Evolutionary conservation across 192 early-diverging fungal genomes (phyloP).

Genomic region (Mortierella alpina): DNA sequence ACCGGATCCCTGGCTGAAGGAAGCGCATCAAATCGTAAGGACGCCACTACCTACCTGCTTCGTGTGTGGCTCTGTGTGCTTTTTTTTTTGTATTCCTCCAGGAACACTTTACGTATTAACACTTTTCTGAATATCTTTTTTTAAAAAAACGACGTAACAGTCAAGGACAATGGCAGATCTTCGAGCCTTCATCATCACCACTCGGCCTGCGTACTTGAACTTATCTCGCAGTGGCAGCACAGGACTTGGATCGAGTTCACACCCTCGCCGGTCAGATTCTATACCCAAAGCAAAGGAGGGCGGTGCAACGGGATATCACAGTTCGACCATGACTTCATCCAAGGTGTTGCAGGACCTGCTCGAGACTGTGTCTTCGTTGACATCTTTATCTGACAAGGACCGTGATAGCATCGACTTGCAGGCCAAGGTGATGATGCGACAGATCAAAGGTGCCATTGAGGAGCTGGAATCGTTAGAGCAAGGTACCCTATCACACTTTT

Average conservation of each 20-base stretch:
- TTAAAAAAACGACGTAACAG: conserved; percentile 5
- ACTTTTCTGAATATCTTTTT: background rate
- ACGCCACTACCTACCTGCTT: too few species aligned
- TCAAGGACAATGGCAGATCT: conserved; percentile 48
- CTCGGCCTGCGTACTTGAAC: conserved; percentile 45
- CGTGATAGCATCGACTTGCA: conserved; percentile 50
- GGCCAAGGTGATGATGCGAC: conserved; percentile 48
- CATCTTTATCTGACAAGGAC: conserved; percentile 43
- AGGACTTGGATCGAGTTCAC: background rate
- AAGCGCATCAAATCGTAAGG: conserved; percentile 45
- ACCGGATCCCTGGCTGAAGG: conserved; percentile 37
- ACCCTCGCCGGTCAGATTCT: conserved; percentile 30
- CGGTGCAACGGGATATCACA: background rate
- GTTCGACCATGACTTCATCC: conserved; percentile 16
- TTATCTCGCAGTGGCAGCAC: conserved; percentile 17
- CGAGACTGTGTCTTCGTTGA: conserved; percentile 34
- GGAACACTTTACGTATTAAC: background rate
- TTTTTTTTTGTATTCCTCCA: background rate
- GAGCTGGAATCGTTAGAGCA: conserved; percentile 46
- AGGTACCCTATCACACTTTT: conserved; percentile 8
- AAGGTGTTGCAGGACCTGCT: conserved; percentile 33
- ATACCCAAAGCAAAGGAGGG: conserved; percentile 9
- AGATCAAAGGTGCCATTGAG: conserved; percentile 52
- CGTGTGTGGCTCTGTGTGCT: background rate
- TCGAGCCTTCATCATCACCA: conserved; percentile 42